A percentile compares a stretch with the other conserved stretches of the same genome.
phyloP scores from a whole-genome alignment of 805 yeast species.

The Saccharomycopsis capsularis region DNA sequence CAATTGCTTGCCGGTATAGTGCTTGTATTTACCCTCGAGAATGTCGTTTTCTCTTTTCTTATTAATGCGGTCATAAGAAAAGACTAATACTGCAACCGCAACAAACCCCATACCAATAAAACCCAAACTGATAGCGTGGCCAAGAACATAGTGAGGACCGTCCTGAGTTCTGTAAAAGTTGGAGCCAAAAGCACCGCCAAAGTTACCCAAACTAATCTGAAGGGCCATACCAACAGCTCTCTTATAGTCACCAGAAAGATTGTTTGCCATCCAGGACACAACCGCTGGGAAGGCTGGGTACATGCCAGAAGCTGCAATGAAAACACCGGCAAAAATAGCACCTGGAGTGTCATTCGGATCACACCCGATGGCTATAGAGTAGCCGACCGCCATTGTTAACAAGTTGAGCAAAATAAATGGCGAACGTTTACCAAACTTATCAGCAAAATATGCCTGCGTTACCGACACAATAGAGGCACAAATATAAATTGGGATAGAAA shows the following conservation, averaged over 20 bases:
- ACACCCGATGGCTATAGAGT: slow-evolving; percentile 28
- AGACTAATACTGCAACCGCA: slow-evolving; percentile 23
- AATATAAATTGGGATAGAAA: slow-evolving; percentile 39
- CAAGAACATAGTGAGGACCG: slow-evolving; percentile 28
- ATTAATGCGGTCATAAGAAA: slow-evolving; percentile 27
- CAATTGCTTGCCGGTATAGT: slow-evolving; percentile 27
- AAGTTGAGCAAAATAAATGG: slow-evolving; percentile 28
- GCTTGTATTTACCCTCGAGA: slow-evolving; percentile 30
- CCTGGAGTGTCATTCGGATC: slow-evolving; percentile 25
- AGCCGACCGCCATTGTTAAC: slow-evolving; percentile 31
- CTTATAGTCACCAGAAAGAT: slow-evolving; percentile 32
- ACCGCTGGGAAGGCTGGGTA: slow-evolving; percentile 30
- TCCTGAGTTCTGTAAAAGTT: slow-evolving; percentile 29
- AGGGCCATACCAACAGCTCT: slow-evolving; percentile 35
- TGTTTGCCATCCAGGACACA: slow-evolving; percentile 34
- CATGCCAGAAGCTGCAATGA: slow-evolving; percentile 29
- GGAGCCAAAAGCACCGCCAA: slow-evolving; percentile 33
- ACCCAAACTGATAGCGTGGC: slow-evolving; percentile 31
- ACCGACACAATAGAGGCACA: slow-evolving; percentile 31
- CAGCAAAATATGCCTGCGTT: slow-evolving; percentile 27
- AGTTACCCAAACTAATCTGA: slow-evolving; percentile 35
- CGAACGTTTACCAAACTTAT: slow-evolving; percentile 28
- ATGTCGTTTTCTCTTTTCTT: slow-evolving; percentile 26
- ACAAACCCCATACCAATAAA: slow-evolving; percentile 30
- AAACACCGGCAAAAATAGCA: slow-evolving; percentile 31